Conservation (phyloP, 2,329 filamentous ascomycete species). For the Trichoderma gracile region DNA sequence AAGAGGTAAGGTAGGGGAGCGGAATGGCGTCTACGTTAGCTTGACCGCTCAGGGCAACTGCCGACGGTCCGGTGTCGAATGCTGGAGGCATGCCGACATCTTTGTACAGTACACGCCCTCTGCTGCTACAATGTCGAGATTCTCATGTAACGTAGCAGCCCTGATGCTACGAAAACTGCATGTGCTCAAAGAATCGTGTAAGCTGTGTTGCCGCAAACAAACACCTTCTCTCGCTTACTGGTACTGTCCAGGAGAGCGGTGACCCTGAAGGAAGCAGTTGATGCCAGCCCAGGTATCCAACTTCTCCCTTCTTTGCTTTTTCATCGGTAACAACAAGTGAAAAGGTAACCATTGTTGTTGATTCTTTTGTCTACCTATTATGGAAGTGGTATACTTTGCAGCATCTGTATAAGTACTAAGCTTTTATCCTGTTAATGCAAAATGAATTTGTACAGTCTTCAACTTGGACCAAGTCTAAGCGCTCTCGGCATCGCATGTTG, state of each 20-base stretch:
- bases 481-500: background rate
- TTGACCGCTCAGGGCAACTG: background rate
- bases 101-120: background rate
- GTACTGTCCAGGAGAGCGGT: too few relatives aligned
- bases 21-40: too few relatives aligned
- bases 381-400: slow-evolving; percentile 16
- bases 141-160: background rate
- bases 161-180: background rate
- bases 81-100: background rate
- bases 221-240: too few relatives aligned
- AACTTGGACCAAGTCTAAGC: background rate
- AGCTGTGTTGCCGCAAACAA: background rate
- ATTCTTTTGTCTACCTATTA: slow-evolving; percentile 8
- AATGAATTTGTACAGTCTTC: slow-evolving; percentile 5
- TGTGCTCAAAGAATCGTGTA: background rate
- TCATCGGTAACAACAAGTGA: too few relatives aligned
- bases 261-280: too few relatives aligned
- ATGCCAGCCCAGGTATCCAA: too few relatives aligned
- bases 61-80: background rate
- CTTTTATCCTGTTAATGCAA: background rate
- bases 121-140: background rate
- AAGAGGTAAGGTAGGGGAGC: too few relatives aligned
- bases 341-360: background rate
- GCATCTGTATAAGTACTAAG: slow-evolving; percentile 11
- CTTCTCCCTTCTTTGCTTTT: too few relatives aligned